These are phyloP conservation scores for Elsinoe ampelina DNA, from an alignment of 2,329 filamentous ascomycete genomes.

Conservation along the genomic window DNA sequence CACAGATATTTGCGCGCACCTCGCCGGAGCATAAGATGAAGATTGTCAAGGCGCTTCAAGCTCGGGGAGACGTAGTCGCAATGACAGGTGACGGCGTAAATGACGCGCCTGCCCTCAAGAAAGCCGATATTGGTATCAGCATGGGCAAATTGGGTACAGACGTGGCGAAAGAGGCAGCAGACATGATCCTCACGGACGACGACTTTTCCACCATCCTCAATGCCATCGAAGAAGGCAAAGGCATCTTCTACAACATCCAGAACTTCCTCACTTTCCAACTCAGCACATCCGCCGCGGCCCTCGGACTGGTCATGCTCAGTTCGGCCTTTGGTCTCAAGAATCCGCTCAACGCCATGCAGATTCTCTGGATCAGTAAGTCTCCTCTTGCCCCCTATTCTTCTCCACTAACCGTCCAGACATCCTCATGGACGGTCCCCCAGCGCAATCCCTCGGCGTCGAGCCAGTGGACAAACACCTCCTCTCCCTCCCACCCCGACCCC, in stretches of 20 bases:
- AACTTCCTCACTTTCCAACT: slow-evolving; percentile 98
- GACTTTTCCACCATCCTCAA: slow-evolving; percentile 86
- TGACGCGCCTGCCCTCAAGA: slow-evolving; percentile 91
- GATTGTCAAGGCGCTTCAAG: slow-evolving; percentile 84
- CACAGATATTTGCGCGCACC: slow-evolving; percentile 90
- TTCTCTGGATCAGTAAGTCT: slow-evolving; percentile 93
- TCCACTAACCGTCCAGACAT: slow-evolving; percentile 58
- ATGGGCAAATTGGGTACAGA: slow-evolving; percentile 95
- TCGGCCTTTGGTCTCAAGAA: slow-evolving; percentile 89
- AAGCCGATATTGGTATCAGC: slow-evolving; percentile 92
- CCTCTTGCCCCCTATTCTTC: not conserved
- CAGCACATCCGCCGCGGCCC: slow-evolving; percentile 87
- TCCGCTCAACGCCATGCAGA: slow-evolving; percentile 97
- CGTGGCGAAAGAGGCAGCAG: slow-evolving; percentile 91
- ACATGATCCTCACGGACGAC: slow-evolving; percentile 86
- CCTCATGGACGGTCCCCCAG: slow-evolving; percentile 97
- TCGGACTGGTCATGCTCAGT: slow-evolving; percentile 85
- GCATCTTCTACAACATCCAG: slow-evolving; percentile 99
- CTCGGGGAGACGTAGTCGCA: slow-evolving; percentile 88
- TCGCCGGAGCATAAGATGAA: slow-evolving; percentile 98
- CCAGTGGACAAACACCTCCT: slow-evolving; percentile 91
- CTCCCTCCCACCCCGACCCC: slow-evolving; percentile 76
- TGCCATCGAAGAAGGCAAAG: slow-evolving; percentile 97
- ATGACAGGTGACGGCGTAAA: slow-evolving; percentile 99
- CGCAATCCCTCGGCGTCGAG: slow-evolving; percentile 93